Evolutionary conservation across 169 alveolate species (phyloP), one percentile per base, ranked within the genome.

Genomic region (Eimeria maxima): DNA sequence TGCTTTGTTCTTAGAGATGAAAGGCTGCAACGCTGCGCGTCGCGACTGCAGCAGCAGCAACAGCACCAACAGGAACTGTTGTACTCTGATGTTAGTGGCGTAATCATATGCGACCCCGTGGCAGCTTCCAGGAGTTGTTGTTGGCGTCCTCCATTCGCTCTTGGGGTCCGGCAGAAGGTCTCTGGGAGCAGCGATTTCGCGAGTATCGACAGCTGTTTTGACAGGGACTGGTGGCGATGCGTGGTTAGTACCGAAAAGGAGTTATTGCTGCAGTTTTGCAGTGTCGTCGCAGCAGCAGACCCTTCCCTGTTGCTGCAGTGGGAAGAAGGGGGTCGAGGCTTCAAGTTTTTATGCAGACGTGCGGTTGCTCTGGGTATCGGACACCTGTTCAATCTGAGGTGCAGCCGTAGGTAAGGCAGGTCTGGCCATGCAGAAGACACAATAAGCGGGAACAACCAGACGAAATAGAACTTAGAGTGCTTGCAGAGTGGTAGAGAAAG

Each of bases 291-390:
- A 2, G 89, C 90, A 1, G 94, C 89, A 20, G 96, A 93, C 57
- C 96, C 96, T 13, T 81, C 96, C 38, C 47, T 93, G 67, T 27
- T 93, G 24, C 89, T 93, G 33, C 93, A 81, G 87, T 93, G 96
- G 96, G 96, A 93, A 55, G 67, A 88, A 20, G 92, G 92, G 13
- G 67, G 81, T 42, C 55, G 88, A 33, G 96, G 96, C 50, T 81
- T 93, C 22, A 80, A 73, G 7, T 93, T 67, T 71, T 55, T 93
- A 27, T 65, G 90, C 47, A 50, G 80, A 44, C 81, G 96, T 16
- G 96, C 96, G 67, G 91, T 22, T 24, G 96, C 90, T 27, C 94
- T 93, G 50, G 96, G 96, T 83, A 42, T 87, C 3, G 93, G 93
- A 55, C 78, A 87, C 29, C 44, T 63, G 65, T 87, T 87, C 63